Conservation (phyloP, 257 asterid species). For the Nicotiana obtusifolia region DNA sequence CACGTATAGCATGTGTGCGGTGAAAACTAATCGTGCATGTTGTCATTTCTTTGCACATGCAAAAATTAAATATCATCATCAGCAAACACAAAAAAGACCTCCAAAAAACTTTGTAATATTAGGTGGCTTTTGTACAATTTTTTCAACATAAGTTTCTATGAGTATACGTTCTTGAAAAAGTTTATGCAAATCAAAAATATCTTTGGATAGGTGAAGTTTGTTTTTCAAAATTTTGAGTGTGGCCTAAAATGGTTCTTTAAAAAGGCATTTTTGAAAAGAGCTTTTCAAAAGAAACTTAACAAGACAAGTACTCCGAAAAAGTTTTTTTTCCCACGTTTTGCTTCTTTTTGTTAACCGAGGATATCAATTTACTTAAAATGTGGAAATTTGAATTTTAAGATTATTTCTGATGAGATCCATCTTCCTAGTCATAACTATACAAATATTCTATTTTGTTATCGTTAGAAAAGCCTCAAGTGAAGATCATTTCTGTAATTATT, state of each 20-base stretch:
- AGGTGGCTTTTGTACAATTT: background rate
- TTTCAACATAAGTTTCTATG: background rate
- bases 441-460: background rate
- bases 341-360: too few species aligned
- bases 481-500: background rate
- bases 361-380: too few species aligned
- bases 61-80: background rate
- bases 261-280: background rate
- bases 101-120: too few species aligned
- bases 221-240: background rate
- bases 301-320: too few species aligned
- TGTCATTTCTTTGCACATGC: background rate
- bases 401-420: too few species aligned
- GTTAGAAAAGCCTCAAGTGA: background rate
- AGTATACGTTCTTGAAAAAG: background rate
- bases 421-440: background rate
- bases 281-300: background rate
- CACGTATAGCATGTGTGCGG: too few species aligned
- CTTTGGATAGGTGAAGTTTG: background rate
- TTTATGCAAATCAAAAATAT: background rate
- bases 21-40: background rate
- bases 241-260: background rate
- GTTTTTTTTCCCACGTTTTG: background rate
- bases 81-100: too few species aligned
- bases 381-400: too few species aligned